phyloP scores from a whole-genome alignment of 2,329 filamentous ascomycete species.

The Myrmaecium sp. region DNA sequence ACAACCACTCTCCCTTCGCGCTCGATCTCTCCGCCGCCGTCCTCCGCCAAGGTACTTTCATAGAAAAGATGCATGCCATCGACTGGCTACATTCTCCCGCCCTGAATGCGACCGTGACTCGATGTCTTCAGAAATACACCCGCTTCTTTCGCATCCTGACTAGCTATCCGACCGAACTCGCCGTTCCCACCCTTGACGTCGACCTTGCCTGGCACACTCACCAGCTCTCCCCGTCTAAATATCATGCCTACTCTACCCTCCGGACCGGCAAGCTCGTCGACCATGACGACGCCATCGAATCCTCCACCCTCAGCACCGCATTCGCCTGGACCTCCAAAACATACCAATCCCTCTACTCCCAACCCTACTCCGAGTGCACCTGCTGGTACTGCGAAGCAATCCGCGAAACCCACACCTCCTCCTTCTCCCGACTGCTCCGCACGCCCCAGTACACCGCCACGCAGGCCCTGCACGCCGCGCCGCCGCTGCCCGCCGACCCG shows the following conservation, averaged over 20 bases:
- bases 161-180: conserved; percentile 8
- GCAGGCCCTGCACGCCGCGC: conserved; percentile 33
- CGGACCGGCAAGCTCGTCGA: conserved; percentile 47
- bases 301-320: conserved; percentile 41
- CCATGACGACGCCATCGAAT: conserved; percentile 71
- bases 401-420: conserved; percentile 37
- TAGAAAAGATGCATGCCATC: conserved; percentile 58
- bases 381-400: conserved; percentile 75
- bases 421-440: conserved; percentile 29
- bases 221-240: conserved; percentile 47
- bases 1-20: conserved; percentile 46
- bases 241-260: conserved; percentile 40
- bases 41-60: conserved; percentile 47
- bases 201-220: conserved; percentile 68
- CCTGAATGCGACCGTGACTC: conserved; percentile 43
- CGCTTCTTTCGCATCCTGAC: conserved; percentile 40
- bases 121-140: conserved; percentile 47
- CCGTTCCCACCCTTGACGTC: conserved; percentile 57
- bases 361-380: conserved; percentile 60
- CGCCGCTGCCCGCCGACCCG: conserved; percentile 13
- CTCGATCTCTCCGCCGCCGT: conserved; percentile 50
- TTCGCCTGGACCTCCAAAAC: conserved; percentile 58
- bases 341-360: conserved; percentile 47
- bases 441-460: conserved; percentile 23
- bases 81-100: conserved; percentile 65